phyloP scores from a whole-genome alignment of 169 alveolate genomes.

The Cardiosporidium cionae region DNA sequence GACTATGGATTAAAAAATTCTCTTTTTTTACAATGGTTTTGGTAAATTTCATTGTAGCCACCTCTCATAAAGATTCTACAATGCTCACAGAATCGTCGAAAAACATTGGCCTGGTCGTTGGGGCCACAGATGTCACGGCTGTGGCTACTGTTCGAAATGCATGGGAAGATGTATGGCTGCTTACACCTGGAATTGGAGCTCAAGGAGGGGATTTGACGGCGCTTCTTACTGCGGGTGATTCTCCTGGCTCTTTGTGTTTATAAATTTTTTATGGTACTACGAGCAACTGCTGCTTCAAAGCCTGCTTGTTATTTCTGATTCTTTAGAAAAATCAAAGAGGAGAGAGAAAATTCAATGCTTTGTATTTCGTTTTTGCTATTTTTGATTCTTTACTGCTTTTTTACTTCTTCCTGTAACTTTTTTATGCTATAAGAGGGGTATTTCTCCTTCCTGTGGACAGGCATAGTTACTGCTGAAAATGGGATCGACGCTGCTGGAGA shows the following conservation, averaged over 20 bases:
- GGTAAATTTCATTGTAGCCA: neutral
- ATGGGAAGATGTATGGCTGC: conserved; percentile 39
- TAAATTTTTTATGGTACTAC: neutral
- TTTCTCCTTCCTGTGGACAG: too few species aligned
- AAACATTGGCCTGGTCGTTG: conserved; percentile 37
- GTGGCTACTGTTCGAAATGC: conserved; percentile 30
- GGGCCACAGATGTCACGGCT: conserved; percentile 50
- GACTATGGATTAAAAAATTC: too few species aligned
- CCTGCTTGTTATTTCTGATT: neutral
- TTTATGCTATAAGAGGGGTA: too few species aligned
- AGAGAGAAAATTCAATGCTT: too few species aligned
- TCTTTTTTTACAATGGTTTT: neutral
- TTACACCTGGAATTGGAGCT: conserved; percentile 55
- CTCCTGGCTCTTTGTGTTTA: neutral
- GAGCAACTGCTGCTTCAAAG: neutral
- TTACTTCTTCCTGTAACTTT: too few species aligned
- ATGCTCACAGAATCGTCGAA: neutral
- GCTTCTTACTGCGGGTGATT: conserved; percentile 25
- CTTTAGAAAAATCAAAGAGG: too few species aligned
- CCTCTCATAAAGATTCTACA: neutral
- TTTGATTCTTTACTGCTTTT: too few species aligned
- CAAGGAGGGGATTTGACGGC: conserved; percentile 51
- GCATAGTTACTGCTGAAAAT: too few species aligned
- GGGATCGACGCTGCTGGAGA: too few species aligned
- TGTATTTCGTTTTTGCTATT: too few species aligned